Conservation (phyloP, 345 rosid genomes). For the Draba incana region DNA sequence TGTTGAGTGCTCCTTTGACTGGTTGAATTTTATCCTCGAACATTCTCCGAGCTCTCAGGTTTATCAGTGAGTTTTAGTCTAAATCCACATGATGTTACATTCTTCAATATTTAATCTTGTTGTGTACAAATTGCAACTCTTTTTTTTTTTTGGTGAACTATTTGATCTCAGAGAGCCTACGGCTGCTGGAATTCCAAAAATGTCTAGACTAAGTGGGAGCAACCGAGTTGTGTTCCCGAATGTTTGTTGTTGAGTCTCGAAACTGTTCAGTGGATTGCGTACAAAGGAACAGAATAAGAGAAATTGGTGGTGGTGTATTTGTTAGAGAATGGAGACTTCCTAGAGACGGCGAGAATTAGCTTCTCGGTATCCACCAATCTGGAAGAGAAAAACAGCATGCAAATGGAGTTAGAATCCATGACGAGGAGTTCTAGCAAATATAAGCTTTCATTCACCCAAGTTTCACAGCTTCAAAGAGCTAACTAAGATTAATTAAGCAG, state of each 20-base stretch:
- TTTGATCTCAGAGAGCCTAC: constrained; percentile 5
- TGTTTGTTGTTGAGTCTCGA: constrained; percentile 7
- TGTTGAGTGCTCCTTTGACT: constrained; percentile 6
- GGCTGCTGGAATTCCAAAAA: background rate
- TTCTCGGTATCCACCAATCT: background rate
- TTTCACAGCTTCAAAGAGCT: background rate
- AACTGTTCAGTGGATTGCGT: background rate
- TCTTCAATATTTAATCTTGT: background rate
- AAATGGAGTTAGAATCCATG: constrained; percentile 6
- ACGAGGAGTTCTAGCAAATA: constrained; percentile 5
- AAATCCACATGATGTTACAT: background rate
- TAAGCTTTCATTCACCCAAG: constrained; percentile 1
- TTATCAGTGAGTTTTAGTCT: constrained; percentile 3
- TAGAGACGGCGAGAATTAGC: background rate
- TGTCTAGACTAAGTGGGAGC: constrained; percentile 6
- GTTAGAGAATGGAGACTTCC: background rate
- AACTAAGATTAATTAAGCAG: background rate
- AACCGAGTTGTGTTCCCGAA: constrained; percentile 14
- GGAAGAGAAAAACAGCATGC: background rate
- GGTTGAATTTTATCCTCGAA: constrained; percentile 7
- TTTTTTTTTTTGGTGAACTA: background rate
- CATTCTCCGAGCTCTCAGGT: background rate
- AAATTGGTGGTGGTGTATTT: background rate
- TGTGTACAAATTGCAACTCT: background rate
- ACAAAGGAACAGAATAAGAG: constrained; percentile 17